A percentile compares a stretch with the other conserved stretches of the same genome.
Evolutionary conservation across 805 yeast species (phyloP).

Genomic region (Ogataea degrootiae): DNA sequence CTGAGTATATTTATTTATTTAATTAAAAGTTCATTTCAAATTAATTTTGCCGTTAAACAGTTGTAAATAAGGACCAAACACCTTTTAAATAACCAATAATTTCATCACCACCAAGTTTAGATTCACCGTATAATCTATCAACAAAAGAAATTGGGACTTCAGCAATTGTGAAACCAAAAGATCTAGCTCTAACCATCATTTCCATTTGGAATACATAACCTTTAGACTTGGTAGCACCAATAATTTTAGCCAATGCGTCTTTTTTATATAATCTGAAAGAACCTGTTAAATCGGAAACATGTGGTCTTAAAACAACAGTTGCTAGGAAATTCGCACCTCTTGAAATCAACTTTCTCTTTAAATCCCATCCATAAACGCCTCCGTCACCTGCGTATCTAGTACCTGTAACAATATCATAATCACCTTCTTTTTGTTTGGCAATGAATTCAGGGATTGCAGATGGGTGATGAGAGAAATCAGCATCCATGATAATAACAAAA

Average conservation of each 20-base stretch:
- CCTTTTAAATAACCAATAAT: conserved; percentile 75
- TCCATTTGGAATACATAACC: conserved; percentile 88
- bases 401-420: conserved; percentile 47
- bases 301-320: conserved; percentile 63
- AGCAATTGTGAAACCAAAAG: conserved; percentile 67
- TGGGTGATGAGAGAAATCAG: conserved; percentile 80
- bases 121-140: conserved; percentile 74
- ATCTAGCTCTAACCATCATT: conserved; percentile 79
- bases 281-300: conserved; percentile 72
- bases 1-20: background rate
- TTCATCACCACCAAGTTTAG: conserved; percentile 77
- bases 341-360: conserved; percentile 70
- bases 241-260: conserved; percentile 59
- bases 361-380: conserved; percentile 82
- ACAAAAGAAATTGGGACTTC: conserved; percentile 79
- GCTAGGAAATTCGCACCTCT: conserved; percentile 81
- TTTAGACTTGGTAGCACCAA: conserved; percentile 63
- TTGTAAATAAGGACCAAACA: conserved; percentile 63
- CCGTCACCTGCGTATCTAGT: conserved; percentile 79
- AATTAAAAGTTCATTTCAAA: background rate
- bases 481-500: conserved; percentile 78
- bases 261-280: conserved; percentile 73
- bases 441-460: conserved; percentile 75
- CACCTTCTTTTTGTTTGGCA: conserved; percentile 47
- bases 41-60: conserved; percentile 36